A percentile compares a stretch with the other conserved stretches of the same genome.
Evolutionary conservation across 345 rosid genomes (phyloP).

Genomic region (Camelina sativa): DNA sequence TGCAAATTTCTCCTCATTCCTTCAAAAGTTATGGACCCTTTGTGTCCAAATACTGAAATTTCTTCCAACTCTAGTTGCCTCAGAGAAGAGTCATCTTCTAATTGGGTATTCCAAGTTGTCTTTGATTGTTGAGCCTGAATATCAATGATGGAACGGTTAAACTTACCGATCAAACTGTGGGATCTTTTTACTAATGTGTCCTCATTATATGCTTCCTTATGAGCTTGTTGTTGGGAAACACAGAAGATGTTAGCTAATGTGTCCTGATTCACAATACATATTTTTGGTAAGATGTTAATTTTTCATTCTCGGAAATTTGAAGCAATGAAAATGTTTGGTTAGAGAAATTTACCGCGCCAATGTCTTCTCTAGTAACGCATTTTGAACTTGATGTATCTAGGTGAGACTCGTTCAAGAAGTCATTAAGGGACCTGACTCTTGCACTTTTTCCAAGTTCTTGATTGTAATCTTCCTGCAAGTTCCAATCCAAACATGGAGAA

Average conservation of each 20-base stretch:
- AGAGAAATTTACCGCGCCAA: constrained; percentile 50
- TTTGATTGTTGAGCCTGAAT: constrained; percentile 41
- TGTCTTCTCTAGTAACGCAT: constrained; percentile 34
- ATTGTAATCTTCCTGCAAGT: constrained; percentile 33
- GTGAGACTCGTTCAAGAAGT: constrained; percentile 63
- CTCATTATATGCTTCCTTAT: constrained; percentile 33
- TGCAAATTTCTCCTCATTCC: constrained; percentile 40
- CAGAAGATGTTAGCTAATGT: constrained; percentile 28
- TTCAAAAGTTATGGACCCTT: constrained; percentile 45
- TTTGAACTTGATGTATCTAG: constrained; percentile 52
- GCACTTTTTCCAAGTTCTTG: constrained; percentile 36
- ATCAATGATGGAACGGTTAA: constrained; percentile 53
- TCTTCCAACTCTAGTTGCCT: constrained; percentile 43
- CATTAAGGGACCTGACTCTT: constrained; percentile 56
- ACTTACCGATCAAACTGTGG: constrained; percentile 44
- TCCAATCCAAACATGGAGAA: constrained; percentile 37
- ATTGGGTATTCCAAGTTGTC: constrained; percentile 26
- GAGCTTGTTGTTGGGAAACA: constrained; percentile 35
- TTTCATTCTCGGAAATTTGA: background rate
- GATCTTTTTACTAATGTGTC: constrained; percentile 44
- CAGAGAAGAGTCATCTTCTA: constrained; percentile 41
- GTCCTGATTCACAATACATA: constrained; percentile 47
- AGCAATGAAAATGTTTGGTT: constrained; percentile 13
- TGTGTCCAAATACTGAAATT: constrained; percentile 49
- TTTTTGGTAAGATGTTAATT: constrained; percentile 6